Percentiles rank a stretch among this genome's conserved stretches.
Conservation (phyloP, 192 early-diverging fungal genomes). For the Linnemannia hyalina region DNA sequence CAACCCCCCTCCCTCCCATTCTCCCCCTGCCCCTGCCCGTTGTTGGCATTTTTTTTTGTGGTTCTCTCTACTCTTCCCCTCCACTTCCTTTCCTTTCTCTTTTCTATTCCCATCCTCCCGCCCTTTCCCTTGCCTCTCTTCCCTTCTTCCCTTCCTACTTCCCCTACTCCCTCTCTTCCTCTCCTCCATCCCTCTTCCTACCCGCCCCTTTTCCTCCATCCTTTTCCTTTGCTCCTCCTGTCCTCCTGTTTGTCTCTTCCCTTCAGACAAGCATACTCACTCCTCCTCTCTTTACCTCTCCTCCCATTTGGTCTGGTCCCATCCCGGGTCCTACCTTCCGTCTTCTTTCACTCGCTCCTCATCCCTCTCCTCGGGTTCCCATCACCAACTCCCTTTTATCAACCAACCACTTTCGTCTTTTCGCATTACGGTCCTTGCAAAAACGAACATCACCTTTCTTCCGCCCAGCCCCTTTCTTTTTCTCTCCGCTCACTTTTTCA, state of each 20-base stretch:
- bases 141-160: not conserved
- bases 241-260: not conserved
- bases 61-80: too few relatives aligned
- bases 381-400: not conserved
- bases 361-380: not conserved
- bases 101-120: not conserved
- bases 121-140: not conserved
- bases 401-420: not conserved
- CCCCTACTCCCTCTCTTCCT: not conserved
- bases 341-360: not conserved
- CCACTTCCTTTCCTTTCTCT: not conserved
- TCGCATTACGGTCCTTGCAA: not conserved
- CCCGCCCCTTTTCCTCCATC: not conserved
- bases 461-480: not conserved
- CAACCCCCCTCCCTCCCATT: not conserved
- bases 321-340: not conserved
- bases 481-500: not conserved
- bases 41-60: too few relatives aligned
- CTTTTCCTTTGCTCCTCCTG: not conserved
- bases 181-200: not conserved
- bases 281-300: not conserved
- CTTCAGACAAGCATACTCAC: not conserved
- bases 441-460: not conserved
- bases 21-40: not conserved
- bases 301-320: not conserved